Evolutionary conservation across 2,329 filamentous ascomycete species (phyloP), one percentile per base, ranked within the genome.

Genomic region (Bisporella sp.): DNA sequence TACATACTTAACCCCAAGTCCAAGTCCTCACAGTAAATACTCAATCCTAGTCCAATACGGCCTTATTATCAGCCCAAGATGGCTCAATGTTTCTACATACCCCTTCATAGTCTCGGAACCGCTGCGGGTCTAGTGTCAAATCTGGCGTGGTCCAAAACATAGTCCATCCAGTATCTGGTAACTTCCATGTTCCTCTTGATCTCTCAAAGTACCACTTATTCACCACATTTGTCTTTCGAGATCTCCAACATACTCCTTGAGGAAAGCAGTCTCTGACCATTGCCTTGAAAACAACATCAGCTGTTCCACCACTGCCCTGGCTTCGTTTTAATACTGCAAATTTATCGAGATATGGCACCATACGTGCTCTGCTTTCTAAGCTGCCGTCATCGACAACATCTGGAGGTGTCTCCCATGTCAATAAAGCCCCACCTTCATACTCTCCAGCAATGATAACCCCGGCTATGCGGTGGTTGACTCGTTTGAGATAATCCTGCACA

Each of bases 161-260:
- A 4, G 90, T 89, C 93, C 93, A 99, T 59, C 91, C 85, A 43
- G 80, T 87, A n/a, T 79, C 82, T 1, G 78, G 75, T 37, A 99
- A 71, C 70, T 95, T 93, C 77, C 84, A 87, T 2, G 84, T 91
- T 0, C 93, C 93, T 45, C 79, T 73, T 2, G 88, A 89, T 45
- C 93, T 78, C 69, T 99, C 93, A 69, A 97, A 96, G 67, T 99
- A 99, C 93, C 93, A 99, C 66, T 96, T 96, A 65, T 99, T 99
- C 4, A 99, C 93, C 0, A 91, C 92, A 64, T 99, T 97, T 64
- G 91, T 82, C 63, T 85, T 86, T 47, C 93, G 76, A 65, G 88
- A 95, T 30, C 63, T 77, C 93, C 93, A 99, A 63, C 91, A 95
- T 1, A 97, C 87, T 1, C 93, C 93, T 2, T 81, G 70, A 0